Evolutionary conservation across 2,329 filamentous ascomycete species (phyloP).

Genomic region (Sphaerulina musiva): DNA sequence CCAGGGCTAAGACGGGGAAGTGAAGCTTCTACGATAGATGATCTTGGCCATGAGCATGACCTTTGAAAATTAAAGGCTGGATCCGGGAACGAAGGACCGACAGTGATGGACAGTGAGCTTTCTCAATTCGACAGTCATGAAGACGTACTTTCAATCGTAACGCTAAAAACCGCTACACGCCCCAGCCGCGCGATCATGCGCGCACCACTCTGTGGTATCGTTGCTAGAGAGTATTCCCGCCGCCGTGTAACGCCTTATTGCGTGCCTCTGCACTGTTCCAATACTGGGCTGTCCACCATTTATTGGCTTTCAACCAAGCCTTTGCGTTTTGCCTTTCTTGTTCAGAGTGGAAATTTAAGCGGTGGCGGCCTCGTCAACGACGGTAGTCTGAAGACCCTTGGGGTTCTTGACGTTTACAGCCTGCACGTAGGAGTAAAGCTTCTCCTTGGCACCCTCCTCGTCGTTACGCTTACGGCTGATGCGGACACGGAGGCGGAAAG

Average conservation of each 20-base stretch:
- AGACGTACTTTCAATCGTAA: slow-evolving; percentile 10
- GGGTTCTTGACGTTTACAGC: slow-evolving; percentile 99
- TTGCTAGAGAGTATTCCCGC: slow-evolving; percentile 6
- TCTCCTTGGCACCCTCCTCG: slow-evolving; percentile 99
- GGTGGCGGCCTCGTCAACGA: slow-evolving; percentile 60
- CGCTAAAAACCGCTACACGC: background rate
- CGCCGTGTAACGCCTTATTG: slow-evolving; percentile 4
- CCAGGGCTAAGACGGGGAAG: too few relatives aligned
- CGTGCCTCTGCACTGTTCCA: background rate
- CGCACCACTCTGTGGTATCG: background rate
- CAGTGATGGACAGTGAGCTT: slow-evolving; percentile 6
- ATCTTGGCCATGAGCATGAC: background rate
- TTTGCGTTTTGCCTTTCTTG: background rate
- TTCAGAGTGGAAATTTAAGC: background rate
- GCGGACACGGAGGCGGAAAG: slow-evolving; percentile 93
- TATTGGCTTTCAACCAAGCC: too few relatives aligned
- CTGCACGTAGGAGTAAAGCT: slow-evolving; percentile 99
- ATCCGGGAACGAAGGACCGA: background rate
- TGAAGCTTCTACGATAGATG: too few relatives aligned
- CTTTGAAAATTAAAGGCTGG: background rate
- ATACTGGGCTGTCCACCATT: too few relatives aligned
- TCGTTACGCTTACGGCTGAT: slow-evolving; percentile 99
- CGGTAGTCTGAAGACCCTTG: slow-evolving; percentile 90
- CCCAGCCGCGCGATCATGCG: background rate
- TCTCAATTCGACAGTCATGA: slow-evolving; percentile 8